A percentile compares a stretch with the other conserved stretches of the same genome.
These are phyloP conservation scores for Penicillium cinerascens DNA, from an alignment of 495 filamentous ascomycete genomes.

Conservation along the genomic window DNA sequence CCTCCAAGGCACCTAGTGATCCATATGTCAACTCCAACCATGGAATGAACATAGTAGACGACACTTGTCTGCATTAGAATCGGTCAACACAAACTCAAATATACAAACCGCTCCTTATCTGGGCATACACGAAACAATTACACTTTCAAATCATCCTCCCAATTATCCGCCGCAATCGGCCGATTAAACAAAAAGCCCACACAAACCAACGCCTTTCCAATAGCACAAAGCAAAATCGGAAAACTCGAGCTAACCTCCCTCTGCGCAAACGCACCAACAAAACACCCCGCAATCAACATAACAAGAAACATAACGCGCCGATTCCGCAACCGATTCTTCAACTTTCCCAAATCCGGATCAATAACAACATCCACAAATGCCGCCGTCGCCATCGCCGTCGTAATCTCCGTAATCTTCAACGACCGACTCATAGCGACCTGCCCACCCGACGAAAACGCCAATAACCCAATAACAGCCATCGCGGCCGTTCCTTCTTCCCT, in stretches of 20 bases:
- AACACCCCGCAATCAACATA: slow-evolving; percentile 47
- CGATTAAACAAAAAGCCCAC: slow-evolving; percentile 19
- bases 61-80: not conserved
- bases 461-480: slow-evolving; percentile 42
- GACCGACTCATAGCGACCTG: slow-evolving; percentile 56
- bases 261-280: slow-evolving; percentile 45
- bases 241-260: slow-evolving; percentile 13
- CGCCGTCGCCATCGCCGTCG: slow-evolving; percentile 65
- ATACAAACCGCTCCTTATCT: not conserved
- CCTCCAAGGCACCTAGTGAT: not conserved
- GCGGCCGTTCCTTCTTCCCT: slow-evolving; percentile 31
- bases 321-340: slow-evolving; percentile 49
- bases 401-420: slow-evolving; percentile 58
- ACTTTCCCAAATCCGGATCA: slow-evolving; percentile 43
- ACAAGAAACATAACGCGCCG: slow-evolving; percentile 50
- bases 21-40: not conserved
- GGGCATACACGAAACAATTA: not conserved
- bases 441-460: slow-evolving; percentile 55
- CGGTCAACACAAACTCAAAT: not conserved
- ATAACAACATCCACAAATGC: slow-evolving; percentile 60
- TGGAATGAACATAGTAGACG: not conserved
- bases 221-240: slow-evolving; percentile 20
- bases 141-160: not conserved
- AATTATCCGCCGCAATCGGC: not conserved
- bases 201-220: slow-evolving; percentile 16